Base-by-base conservation (phyloP, 345 rosid genomes). In the Populus tremula region DNA sequence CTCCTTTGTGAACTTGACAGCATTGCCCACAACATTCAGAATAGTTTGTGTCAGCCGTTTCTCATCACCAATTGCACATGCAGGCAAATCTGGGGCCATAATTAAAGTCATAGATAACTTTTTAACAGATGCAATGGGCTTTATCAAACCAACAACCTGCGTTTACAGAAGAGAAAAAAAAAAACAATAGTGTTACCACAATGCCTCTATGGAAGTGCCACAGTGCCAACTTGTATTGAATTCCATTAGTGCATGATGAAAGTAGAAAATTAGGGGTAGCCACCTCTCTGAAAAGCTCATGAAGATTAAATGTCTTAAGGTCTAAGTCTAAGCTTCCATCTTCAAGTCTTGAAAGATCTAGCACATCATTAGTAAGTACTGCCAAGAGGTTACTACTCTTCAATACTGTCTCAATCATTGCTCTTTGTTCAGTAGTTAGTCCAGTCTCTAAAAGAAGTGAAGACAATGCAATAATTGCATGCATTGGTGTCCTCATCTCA, bases 401-500 rank as follows among this genome's bases (percentile, higher is more conserved):
- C 16, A 95, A 87, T 67, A 93, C 85, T 16, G 91, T 91, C 83
- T 95, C 99, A 39, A 92, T 88, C 96, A 95, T 92, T 67, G 89
- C 87, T 82, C 99, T 92, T 79, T 92, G 93, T 63, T 93, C 98
- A 13, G 94, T 88, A 76, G 88, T 86, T 50, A 91, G 84, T 71
- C 89, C 96, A 20, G 98, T 92, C 85, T 95, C 98, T 29, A 93
- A 85, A 72, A 93, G 90, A 73, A 95, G 99, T 20, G 98, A 93
- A 67, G 97, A 95, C 53, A 93, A 74, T 39, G 99, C 90, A 81
- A 93, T 92, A 72, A 90, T 85, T 75, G 99, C 96, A 82, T 92
- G 97, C 90, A 90, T 92, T 31, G 97, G 97, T 49, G 96, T 95
- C 81, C 97, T 89, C 98, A 95, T 95, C 82, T 95, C 99, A 79